These are phyloP conservation scores for Epichloe sp. DNA, from an alignment of 2,329 filamentous ascomycete genomes.

Conservation along the genomic window DNA sequence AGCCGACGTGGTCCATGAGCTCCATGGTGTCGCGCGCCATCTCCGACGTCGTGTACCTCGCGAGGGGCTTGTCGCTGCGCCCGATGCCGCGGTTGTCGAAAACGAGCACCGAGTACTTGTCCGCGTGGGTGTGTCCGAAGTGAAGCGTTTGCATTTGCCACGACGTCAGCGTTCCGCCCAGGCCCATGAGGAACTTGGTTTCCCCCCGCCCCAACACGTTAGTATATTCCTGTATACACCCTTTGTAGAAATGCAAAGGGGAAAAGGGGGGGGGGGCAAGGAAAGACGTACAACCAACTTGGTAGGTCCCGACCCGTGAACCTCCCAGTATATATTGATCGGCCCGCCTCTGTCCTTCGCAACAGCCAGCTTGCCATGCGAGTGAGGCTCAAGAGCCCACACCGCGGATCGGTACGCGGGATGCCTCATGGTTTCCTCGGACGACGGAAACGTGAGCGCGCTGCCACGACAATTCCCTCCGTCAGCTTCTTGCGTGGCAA, in stretches of 20 bases:
- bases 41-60: constrained; percentile 67
- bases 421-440: constrained; percentile 47
- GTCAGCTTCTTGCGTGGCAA: too few species aligned
- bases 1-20: constrained; percentile 54
- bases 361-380: constrained; percentile 47
- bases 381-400: constrained; percentile 57
- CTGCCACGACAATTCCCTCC: not conserved
- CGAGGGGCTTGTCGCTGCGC: constrained; percentile 60
- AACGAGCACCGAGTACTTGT: constrained; percentile 60
- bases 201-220: too few species aligned
- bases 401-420: constrained; percentile 53
- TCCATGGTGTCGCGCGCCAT: constrained; percentile 71
- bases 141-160: constrained; percentile 78
- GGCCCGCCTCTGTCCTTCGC: constrained; percentile 63
- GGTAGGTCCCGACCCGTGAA: constrained; percentile 61
- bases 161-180: constrained; percentile 52
- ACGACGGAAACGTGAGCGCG: constrained; percentile 24
- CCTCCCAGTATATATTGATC: constrained; percentile 63
- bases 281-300: constrained; percentile 49
- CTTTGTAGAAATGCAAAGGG: too few species aligned
- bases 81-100: constrained; percentile 82
- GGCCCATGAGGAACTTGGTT: constrained; percentile 55
- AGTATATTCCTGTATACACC: too few species aligned
- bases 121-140: constrained; percentile 59
- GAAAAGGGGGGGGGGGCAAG: too few species aligned